Percentiles rank a stretch among this genome's conserved stretches.
These are phyloP conservation scores for Apiospora pterosperma DNA, from an alignment of 2,329 filamentous ascomycete species.

Conservation along the genomic window DNA sequence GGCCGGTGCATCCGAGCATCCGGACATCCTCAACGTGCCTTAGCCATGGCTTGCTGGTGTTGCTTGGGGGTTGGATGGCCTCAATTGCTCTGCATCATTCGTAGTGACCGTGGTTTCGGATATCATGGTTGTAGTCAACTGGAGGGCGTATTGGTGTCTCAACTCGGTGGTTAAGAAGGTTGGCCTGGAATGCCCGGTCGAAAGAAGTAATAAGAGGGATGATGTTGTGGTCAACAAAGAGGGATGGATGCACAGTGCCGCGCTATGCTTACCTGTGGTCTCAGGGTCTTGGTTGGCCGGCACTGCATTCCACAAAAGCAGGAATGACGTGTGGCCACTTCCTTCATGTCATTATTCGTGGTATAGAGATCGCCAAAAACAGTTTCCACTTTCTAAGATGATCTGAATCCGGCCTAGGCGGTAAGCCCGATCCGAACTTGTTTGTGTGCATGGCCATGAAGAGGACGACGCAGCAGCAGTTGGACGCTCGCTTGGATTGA, in stretches of 20 bases:
- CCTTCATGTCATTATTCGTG: background rate
- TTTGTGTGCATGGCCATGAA: too few relatives aligned
- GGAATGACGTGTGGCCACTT: background rate
- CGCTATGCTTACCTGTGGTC: background rate
- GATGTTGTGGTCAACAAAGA: background rate
- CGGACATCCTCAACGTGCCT: slow-evolving; percentile 9
- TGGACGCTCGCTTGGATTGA: too few relatives aligned
- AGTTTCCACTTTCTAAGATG: background rate
- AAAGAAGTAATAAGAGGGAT: background rate
- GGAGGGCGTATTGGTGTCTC: background rate
- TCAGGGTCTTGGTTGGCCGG: background rate
- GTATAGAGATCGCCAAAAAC: background rate
- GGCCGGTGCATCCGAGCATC: slow-evolving; percentile 5
- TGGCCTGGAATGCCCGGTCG: background rate
- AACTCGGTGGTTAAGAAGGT: background rate
- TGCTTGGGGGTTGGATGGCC: background rate
- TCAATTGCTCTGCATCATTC: background rate
- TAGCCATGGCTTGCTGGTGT: background rate
- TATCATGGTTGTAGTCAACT: background rate
- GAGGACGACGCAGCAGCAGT: too few relatives aligned
- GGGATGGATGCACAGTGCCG: background rate
- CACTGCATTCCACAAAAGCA: background rate
- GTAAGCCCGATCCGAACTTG: too few relatives aligned
- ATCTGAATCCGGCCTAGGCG: too few relatives aligned
- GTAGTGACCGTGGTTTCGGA: background rate